Conservation (phyloP, 176 grass and related monocot species). For the Triticum urartu region DNA sequence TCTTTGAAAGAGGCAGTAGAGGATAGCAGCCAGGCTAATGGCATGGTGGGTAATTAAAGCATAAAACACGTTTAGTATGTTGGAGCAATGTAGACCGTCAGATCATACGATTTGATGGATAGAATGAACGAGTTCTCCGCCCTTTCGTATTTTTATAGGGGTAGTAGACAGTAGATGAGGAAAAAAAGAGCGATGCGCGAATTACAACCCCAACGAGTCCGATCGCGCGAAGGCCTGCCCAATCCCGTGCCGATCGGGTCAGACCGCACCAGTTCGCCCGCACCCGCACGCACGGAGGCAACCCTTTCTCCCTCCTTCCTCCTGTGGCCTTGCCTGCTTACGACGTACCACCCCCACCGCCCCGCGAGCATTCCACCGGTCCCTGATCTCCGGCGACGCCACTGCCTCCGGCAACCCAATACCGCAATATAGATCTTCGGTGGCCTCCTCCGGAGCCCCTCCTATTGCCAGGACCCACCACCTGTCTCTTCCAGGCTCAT, state of each 20-base stretch:
- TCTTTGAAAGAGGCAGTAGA: too few species aligned
- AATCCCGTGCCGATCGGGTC: background rate
- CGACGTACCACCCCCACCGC: constrained; percentile 21
- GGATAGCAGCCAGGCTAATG: too few species aligned
- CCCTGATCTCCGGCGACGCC: constrained; percentile 32
- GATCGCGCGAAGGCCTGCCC: too few species aligned
- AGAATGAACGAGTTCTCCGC: too few species aligned
- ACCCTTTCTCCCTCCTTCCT: constrained; percentile 23
- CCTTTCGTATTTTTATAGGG: too few species aligned
- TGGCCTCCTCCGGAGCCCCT: background rate
- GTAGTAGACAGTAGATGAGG: too few species aligned
- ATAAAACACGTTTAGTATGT: too few species aligned
- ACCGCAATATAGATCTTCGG: background rate
- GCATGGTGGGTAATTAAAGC: too few species aligned
- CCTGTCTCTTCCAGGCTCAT: constrained; percentile 1
- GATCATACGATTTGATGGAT: too few species aligned
- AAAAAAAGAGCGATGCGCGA: too few species aligned
- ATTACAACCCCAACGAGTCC: too few species aligned
- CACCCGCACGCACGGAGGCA: constrained; percentile 6
- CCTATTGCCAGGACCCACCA: background rate
- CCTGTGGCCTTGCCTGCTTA: constrained; percentile 31
- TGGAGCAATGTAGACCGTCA: too few species aligned
- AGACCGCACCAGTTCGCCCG: constrained; percentile 31
- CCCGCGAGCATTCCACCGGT: constrained; percentile 22
- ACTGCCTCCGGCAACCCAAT: background rate